These are phyloP conservation scores for Allium cepa DNA, from an alignment of 106 monocot genomes.

Conservation along the genomic window DNA sequence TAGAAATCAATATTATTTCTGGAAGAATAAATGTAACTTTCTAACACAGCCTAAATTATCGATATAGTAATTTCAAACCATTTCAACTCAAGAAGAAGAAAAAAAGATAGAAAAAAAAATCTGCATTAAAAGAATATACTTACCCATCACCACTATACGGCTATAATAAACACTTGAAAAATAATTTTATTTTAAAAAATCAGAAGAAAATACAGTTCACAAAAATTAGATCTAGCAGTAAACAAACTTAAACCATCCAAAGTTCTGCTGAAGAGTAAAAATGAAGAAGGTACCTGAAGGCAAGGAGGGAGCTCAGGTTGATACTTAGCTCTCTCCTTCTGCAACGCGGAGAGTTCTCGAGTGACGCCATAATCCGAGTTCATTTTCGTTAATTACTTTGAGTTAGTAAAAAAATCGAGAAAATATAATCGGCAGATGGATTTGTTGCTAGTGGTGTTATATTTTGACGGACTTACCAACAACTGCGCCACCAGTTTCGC, in stretches of 20 bases:
- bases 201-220: neutral
- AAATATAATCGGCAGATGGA: too few relatives aligned
- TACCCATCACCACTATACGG: neutral
- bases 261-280: neutral
- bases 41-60: too few relatives aligned
- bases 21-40: too few relatives aligned
- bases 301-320: conserved; percentile 64
- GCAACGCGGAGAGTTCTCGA: conserved; percentile 52
- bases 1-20: too few relatives aligned
- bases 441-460: too few relatives aligned
- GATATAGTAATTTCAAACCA: neutral
- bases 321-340: conserved; percentile 48
- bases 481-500: conserved; percentile 1
- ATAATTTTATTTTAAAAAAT: neutral
- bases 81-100: neutral
- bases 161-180: neutral
- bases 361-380: conserved; percentile 50
- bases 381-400: conserved; percentile 13
- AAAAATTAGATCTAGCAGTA: neutral
- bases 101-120: neutral
- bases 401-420: too few relatives aligned
- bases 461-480: neutral
- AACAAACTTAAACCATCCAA: neutral
- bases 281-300: conserved; percentile 31
- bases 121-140: neutral